phyloP scores from a whole-genome alignment of 495 filamentous ascomycete species.

The Penicillium cinerascens region DNA sequence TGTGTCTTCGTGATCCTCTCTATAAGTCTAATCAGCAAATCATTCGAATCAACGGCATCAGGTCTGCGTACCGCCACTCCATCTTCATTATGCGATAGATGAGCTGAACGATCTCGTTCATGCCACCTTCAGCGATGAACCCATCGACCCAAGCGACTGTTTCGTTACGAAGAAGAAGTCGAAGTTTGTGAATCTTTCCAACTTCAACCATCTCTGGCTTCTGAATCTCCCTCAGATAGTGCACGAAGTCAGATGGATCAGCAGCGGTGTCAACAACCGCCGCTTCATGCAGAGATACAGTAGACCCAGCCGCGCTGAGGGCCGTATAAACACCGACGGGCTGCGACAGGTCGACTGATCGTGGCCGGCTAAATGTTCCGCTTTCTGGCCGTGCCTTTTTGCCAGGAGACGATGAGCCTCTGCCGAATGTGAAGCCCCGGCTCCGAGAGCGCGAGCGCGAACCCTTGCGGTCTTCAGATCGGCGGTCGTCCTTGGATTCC shows the following conservation, averaged over 20 bases:
- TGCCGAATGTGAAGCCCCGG: constrained; percentile 71
- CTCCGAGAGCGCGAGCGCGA: constrained; percentile 62
- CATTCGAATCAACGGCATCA: not conserved
- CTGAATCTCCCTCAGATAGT: constrained; percentile 71
- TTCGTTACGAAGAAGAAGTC: constrained; percentile 87
- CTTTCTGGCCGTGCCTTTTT: constrained; percentile 54
- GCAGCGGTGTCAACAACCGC: constrained; percentile 45
- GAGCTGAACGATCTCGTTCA: constrained; percentile 84
- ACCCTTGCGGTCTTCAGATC: constrained; percentile 47
- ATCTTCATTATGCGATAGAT: constrained; percentile 88
- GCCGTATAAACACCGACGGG: constrained; percentile 48
- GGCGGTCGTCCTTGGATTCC: constrained; percentile 34
- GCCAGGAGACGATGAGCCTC: constrained; percentile 53
- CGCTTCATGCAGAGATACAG: constrained; percentile 40
- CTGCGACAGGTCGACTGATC: constrained; percentile 39
- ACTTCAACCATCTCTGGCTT: constrained; percentile 82
- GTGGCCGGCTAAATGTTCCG: constrained; percentile 39
- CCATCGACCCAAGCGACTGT: constrained; percentile 90
- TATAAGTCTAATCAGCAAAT: constrained; percentile 32
- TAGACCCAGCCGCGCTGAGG: constrained; percentile 39
- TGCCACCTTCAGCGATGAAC: constrained; percentile 85
- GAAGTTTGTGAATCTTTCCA: constrained; percentile 90
- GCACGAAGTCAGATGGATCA: constrained; percentile 74
- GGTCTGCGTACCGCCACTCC: constrained; percentile 79
- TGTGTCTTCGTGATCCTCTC: constrained; percentile 94